A percentile compares a stretch with the other conserved stretches of the same genome.
Evolutionary conservation across 352 stramenopile species (phyloP).

Genomic region (Globisporangium splendens): DNA sequence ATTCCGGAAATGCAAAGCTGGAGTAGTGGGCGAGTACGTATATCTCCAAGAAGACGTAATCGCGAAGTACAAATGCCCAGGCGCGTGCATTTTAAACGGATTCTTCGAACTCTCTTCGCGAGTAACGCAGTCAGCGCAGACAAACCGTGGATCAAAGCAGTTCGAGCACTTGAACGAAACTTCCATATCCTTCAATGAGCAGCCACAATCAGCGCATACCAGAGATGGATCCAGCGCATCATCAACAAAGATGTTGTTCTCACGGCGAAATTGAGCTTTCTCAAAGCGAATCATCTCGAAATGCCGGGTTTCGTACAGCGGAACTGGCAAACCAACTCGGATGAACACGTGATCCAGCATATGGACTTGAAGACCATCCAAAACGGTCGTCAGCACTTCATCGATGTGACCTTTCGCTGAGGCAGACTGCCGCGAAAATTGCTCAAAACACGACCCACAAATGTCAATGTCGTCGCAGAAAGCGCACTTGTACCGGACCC

Average conservation of each 20-base stretch:
- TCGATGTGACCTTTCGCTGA: slow-evolving; percentile 11
- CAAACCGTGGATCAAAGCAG: slow-evolving; percentile 42
- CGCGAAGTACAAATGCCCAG: slow-evolving; percentile 67
- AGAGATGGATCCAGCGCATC: not conserved
- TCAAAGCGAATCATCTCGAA: slow-evolving; percentile 31
- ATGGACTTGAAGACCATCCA: slow-evolving; percentile 21
- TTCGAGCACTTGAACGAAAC: slow-evolving; percentile 67
- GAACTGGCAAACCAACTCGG: slow-evolving; percentile 55
- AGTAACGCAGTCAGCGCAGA: slow-evolving; percentile 43
- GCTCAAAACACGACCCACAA: slow-evolving; percentile 55
- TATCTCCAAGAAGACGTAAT: slow-evolving; percentile 42
- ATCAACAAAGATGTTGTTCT: slow-evolving; percentile 1
- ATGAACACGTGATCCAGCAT: slow-evolving; percentile 59
- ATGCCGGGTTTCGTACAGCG: slow-evolving; percentile 55
- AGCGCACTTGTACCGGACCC: slow-evolving; percentile 67
- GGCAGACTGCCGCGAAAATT: slow-evolving; percentile 27
- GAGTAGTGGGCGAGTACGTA: slow-evolving; percentile 21
- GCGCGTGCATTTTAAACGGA: slow-evolving; percentile 48
- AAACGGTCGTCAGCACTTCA: slow-evolving; percentile 5
- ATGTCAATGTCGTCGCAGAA: slow-evolving; percentile 72
- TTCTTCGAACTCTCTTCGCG: slow-evolving; percentile 48
- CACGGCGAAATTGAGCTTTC: slow-evolving; percentile 16
- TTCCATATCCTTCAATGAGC: slow-evolving; percentile 25
- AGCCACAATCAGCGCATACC: slow-evolving; percentile 29
- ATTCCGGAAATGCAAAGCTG: slow-evolving; percentile 29